Conservation (phyloP, 179 eudicot genomes). For the Heliamphora pulchella region DNA sequence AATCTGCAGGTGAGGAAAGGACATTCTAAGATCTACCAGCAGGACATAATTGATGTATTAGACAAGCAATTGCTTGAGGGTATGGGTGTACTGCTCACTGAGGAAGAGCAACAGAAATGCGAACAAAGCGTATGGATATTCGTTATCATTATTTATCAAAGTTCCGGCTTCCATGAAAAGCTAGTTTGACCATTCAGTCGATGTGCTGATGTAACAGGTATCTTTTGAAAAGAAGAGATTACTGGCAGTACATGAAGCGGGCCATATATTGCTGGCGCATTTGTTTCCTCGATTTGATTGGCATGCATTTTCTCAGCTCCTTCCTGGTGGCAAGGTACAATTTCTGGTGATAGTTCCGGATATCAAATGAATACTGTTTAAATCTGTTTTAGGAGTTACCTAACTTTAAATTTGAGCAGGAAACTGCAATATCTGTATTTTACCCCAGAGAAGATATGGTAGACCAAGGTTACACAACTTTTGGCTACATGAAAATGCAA, state of each 20-base stretch:
- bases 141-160: background rate
- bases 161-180: background rate
- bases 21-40: slow-evolving; percentile 69
- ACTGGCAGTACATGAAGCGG: slow-evolving; percentile 96
- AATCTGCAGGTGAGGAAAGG: slow-evolving; percentile 78
- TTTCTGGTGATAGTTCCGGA: background rate
- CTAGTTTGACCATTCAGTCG: slow-evolving; percentile 3
- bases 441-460: slow-evolving; percentile 89
- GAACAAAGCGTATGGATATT: slow-evolving; percentile 64
- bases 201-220: slow-evolving; percentile 36
- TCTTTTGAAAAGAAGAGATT: slow-evolving; percentile 70
- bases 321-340: slow-evolving; percentile 92
- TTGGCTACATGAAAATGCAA: slow-evolving; percentile 98
- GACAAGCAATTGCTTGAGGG: slow-evolving; percentile 97
- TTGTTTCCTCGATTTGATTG: slow-evolving; percentile 89
- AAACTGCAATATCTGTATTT: slow-evolving; percentile 88
- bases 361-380: background rate
- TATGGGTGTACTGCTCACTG: slow-evolving; percentile 92
- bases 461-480: slow-evolving; percentile 73
- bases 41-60: slow-evolving; percentile 77
- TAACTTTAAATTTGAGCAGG: slow-evolving; percentile 40
- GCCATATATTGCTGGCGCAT: slow-evolving; percentile 86
- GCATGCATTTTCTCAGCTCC: slow-evolving; percentile 98
- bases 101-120: slow-evolving; percentile 89
- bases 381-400: background rate